These are phyloP conservation scores for Bipolaris gigantea DNA, from an alignment of 2,329 filamentous ascomycete genomes.

Conservation along the genomic window DNA sequence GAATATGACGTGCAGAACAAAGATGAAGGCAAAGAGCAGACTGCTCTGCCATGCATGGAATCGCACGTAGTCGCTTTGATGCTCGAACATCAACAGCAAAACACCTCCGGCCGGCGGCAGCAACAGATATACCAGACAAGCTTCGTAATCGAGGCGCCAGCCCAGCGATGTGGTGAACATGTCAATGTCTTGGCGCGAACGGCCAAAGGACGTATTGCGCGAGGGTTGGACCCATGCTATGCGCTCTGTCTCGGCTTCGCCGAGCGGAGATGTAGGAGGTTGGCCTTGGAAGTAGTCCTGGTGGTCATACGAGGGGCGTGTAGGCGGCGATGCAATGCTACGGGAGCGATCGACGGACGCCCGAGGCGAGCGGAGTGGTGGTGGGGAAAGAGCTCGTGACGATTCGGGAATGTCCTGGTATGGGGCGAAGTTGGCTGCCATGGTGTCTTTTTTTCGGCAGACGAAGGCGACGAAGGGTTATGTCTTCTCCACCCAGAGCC, in stretches of 20 bases:
- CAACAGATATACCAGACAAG: conserved; percentile 82
- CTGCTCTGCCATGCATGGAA: conserved; percentile 97
- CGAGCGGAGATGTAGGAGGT: background rate
- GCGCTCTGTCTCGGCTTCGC: conserved; percentile 27
- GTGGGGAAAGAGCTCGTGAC: conserved; percentile 76
- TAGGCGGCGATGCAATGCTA: conserved; percentile 40
- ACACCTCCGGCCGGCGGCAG: conserved; percentile 86
- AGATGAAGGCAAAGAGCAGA: conserved; percentile 73
- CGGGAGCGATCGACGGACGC: conserved; percentile 41
- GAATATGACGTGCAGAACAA: conserved; percentile 78
- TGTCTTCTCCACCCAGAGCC: background rate
- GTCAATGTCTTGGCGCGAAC: conserved; percentile 65
- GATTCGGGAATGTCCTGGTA: conserved; percentile 94
- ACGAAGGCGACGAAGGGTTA: background rate
- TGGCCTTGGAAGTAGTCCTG: conserved; percentile 44
- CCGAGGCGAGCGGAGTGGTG: conserved; percentile 51
- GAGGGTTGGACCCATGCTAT: conserved; percentile 32
- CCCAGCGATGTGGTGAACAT: conserved; percentile 88
- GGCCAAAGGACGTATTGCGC: conserved; percentile 26
- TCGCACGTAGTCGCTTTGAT: conserved; percentile 95
- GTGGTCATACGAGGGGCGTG: conserved; percentile 38
- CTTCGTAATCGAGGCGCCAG: conserved; percentile 84
- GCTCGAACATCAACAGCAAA: conserved; percentile 79
- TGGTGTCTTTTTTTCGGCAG: conserved; percentile 8
- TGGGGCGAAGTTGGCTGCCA: conserved; percentile 74